phyloP scores from a whole-genome alignment of 148 eudicot species.

The Polygonum aviculare region DNA sequence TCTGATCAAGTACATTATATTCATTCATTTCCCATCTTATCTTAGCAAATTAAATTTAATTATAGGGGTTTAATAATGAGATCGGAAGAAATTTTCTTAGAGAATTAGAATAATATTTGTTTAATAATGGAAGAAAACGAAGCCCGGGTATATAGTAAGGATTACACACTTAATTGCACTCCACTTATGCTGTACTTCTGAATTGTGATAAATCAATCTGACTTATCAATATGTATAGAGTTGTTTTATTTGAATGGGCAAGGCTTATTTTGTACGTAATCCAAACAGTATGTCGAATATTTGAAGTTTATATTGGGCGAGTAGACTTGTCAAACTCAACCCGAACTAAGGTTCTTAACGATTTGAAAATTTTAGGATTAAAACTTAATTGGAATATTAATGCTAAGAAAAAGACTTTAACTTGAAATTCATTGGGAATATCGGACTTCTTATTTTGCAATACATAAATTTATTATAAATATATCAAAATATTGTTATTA shows the following conservation, averaged over 20 bases:
- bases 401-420: no score
- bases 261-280: not conserved
- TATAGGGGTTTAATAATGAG: not conserved
- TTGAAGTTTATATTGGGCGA: no score
- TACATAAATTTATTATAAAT: no score
- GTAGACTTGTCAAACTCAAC: no score
- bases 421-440: no score
- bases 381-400: no score
- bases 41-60: not conserved
- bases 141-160: not conserved
- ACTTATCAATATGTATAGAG: not conserved
- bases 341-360: no score
- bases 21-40: not conserved
- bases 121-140: not conserved
- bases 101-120: not conserved
- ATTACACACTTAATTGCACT: slow-evolving; percentile 7
- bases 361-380: no score
- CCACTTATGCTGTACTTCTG: not conserved
- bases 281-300: not conserved
- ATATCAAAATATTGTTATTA: no score
- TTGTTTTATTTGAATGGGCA: not conserved
- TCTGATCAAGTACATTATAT: not conserved
- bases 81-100: not conserved
- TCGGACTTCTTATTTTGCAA: no score
- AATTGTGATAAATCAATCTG: not conserved